Conservation (phyloP, 2,329 filamentous ascomycete species). For the Fusarium clavum region DNA sequence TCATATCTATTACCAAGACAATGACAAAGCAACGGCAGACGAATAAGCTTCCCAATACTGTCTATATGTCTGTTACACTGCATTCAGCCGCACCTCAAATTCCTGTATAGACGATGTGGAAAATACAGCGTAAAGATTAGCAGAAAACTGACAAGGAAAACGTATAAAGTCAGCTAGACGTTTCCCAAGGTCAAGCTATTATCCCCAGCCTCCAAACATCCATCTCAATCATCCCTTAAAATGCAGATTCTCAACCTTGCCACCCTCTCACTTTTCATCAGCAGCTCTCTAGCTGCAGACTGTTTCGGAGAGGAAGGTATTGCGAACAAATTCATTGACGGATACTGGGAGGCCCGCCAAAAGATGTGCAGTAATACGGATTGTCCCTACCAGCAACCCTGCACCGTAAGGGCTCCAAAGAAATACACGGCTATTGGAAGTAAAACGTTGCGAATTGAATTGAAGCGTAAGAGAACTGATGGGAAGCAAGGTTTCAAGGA, state of each 20-base stretch:
- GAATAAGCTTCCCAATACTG: background rate
- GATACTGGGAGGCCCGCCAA: conserved; percentile 5
- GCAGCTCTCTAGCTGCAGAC: background rate
- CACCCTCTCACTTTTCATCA: background rate
- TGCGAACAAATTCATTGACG: background rate
- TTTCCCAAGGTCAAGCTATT: too few species aligned
- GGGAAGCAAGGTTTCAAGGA: background rate
- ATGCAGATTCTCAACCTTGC: background rate
- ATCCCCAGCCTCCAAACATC: too few species aligned
- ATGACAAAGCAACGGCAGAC: background rate
- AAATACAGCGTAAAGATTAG: background rate
- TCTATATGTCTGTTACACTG: background rate
- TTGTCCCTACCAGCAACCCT: background rate
- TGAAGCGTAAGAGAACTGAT: conserved; percentile 2
- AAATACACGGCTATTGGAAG: background rate
- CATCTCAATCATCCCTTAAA: too few species aligned
- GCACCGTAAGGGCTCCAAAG: background rate
- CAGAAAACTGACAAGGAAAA: too few species aligned
- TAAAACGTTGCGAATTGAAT: background rate
- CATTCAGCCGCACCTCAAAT: too few species aligned
- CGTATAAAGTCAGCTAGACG: background rate
- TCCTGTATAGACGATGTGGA: background rate
- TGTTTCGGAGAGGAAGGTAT: background rate
- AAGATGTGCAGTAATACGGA: conserved; percentile 15
- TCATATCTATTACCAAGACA: background rate